These are phyloP conservation scores for Eucalyptus grandis DNA, from an alignment of 345 rosid species.

Conservation along the genomic window DNA sequence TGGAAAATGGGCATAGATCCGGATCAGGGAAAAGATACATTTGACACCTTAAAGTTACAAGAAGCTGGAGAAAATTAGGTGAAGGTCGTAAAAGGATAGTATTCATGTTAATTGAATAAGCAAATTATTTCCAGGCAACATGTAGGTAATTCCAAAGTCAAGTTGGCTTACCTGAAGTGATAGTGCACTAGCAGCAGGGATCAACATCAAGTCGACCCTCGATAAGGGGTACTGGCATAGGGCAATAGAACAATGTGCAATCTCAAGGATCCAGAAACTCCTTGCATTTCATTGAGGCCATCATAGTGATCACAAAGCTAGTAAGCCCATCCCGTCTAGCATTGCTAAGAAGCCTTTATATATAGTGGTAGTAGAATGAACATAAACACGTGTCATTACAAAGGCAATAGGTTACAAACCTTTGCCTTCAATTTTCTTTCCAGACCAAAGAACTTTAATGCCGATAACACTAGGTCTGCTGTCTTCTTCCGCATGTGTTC, in stretches of 20 bases:
- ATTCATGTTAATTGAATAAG: no score
- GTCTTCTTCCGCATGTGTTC: slow-evolving; percentile 75
- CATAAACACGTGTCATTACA: no score
- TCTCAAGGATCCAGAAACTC: not conserved
- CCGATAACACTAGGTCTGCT: slow-evolving; percentile 58
- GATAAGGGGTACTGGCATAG: not conserved
- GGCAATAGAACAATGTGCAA: not conserved
- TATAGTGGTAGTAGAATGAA: not conserved
- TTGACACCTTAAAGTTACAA: not conserved
- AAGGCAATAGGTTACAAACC: slow-evolving; percentile 13
- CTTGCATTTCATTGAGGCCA: not conserved
- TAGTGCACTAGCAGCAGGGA: accelerated
- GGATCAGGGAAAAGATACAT: not conserved
- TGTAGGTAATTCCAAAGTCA: not conserved
- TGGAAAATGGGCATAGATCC: no score
- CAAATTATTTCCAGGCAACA: not conserved
- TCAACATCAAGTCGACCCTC: not conserved
- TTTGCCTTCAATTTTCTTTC: slow-evolving; percentile 64
- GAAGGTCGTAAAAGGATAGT: not conserved
- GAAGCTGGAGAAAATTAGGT: not conserved
- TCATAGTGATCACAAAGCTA: not conserved
- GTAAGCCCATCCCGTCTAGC: not conserved
- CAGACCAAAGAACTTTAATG: slow-evolving; percentile 70
- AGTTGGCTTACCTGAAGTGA: not conserved
- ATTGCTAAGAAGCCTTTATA: not conserved